Evolutionary conservation across 2,329 filamentous ascomycete genomes (phyloP), one percentile per base, ranked within the genome.

Genomic region (Lasiodiplodia hormozganensis): DNA sequence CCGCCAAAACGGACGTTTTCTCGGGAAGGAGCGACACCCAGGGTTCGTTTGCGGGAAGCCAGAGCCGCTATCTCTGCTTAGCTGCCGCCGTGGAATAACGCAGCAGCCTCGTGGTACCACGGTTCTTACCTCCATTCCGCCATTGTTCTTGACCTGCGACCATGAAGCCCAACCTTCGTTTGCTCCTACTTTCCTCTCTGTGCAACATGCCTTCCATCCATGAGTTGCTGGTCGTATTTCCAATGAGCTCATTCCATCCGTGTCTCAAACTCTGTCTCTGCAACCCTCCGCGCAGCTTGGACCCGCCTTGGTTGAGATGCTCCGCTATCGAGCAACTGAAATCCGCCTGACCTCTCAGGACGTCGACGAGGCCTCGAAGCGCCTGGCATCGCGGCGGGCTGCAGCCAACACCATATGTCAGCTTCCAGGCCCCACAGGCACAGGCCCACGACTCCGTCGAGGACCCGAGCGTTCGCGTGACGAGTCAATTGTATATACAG

Each of bases 261-360:
- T 38, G 60, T 51, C 47, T 38, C 47, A 28, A 36, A 52, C 31
- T 23, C 25, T 36, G 60, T 52, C 57, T 62, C 47, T 53, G 28
- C 60, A 31, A 62, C 10, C 28, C 38, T 34, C 21, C 11, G 25
- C 25, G 12, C 60, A 62, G 28, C 25, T 25, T 23, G 43, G 51
- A 43, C 21, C 11, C 25, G 8, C 47, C 31, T 11, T 52, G 65
- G 58, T 62, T 64, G 67, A 25, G 51, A 80, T 80, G 78, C 70
- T 80, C 69, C 78, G 78, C 56, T 72, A 76, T 23, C 73, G 73
- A 31, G 74, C 77, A 1, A 77, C 78, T 56, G 78, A 80, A 70
- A 76, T 80, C 51, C 75, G 74, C 23, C 64, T 80, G 71, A 78
- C 77, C 10, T 70, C 77, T 10, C 77, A 76, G 7, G 77, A 80